A percentile compares a stretch with the other conserved stretches of the same genome.
phyloP scores from a whole-genome alignment of 2,329 filamentous ascomycete genomes.

The Cercospora beticola region DNA sequence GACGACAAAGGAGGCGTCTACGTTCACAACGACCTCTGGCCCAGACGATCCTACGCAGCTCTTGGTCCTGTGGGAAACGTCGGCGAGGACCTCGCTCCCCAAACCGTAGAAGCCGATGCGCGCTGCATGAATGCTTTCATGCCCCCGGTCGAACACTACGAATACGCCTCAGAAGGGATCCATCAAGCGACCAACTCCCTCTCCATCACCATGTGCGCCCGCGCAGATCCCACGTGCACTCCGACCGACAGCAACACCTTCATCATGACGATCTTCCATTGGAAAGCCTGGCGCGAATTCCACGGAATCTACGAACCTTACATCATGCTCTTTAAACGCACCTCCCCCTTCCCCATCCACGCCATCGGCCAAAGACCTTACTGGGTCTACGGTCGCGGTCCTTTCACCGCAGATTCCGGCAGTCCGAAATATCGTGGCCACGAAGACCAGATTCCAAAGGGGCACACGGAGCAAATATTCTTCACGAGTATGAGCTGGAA shows the following conservation, averaged over 20 bases:
- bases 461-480: slow-evolving; percentile 57
- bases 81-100: slow-evolving; percentile 49
- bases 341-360: slow-evolving; percentile 52
- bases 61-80: slow-evolving; percentile 49
- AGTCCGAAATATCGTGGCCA: slow-evolving; percentile 15
- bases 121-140: slow-evolving; percentile 49
- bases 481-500: slow-evolving; percentile 60
- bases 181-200: slow-evolving; percentile 63
- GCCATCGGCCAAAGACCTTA: slow-evolving; percentile 53
- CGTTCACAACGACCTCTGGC: slow-evolving; percentile 55
- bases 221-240: slow-evolving; percentile 48
- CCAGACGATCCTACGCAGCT: slow-evolving; percentile 52
- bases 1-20: slow-evolving; percentile 49
- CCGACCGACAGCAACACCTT: slow-evolving; percentile 52
- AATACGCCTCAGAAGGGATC: slow-evolving; percentile 41
- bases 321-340: slow-evolving; percentile 52
- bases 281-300: slow-evolving; percentile 52
- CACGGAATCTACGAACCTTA: slow-evolving; percentile 59
- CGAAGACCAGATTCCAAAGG: slow-evolving; percentile 26
- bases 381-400: slow-evolving; percentile 56
- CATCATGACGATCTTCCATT: slow-evolving; percentile 56
- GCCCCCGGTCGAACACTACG: slow-evolving; percentile 10
- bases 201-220: slow-evolving; percentile 55
- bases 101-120: slow-evolving; percentile 42
- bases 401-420: slow-evolving; percentile 31